Evolutionary conservation across 805 yeast genomes (phyloP).

Genomic region (Yarrowia sp.): DNA sequence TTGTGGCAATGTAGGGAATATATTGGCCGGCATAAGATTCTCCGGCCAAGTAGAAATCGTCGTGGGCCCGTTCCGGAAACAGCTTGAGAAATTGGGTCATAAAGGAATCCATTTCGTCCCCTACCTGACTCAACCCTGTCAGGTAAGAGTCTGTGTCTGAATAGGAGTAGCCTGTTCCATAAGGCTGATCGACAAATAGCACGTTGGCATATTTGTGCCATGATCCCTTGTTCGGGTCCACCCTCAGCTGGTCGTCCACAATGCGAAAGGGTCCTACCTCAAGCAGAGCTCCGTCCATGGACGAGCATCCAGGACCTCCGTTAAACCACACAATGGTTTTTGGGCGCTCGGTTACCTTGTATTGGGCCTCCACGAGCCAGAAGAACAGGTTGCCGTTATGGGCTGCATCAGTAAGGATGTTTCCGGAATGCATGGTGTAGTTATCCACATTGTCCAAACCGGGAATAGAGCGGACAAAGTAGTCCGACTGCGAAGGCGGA

Average conservation of each 20-base stretch:
- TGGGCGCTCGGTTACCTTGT: slow-evolving; percentile 53
- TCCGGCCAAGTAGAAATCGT: slow-evolving; percentile 83
- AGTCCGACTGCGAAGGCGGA: slow-evolving; percentile 30
- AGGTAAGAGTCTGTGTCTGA: slow-evolving; percentile 57
- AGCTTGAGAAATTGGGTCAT: slow-evolving; percentile 67
- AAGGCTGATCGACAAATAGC: slow-evolving; percentile 91
- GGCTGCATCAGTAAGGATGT: slow-evolving; percentile 60
- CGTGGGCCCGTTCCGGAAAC: slow-evolving; percentile 73
- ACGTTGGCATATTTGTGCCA: slow-evolving; percentile 85
- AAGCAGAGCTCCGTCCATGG: slow-evolving; percentile 95
- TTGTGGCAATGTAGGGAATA: slow-evolving; percentile 83
- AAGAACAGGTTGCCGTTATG: slow-evolving; percentile 71
- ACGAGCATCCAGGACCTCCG: slow-evolving; percentile 99
- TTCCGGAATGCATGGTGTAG: slow-evolving; percentile 56
- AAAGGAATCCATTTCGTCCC: slow-evolving; percentile 68
- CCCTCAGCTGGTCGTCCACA: slow-evolving; percentile 51
- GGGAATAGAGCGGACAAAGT: slow-evolving; percentile 14
- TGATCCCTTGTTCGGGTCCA: slow-evolving; percentile 69
- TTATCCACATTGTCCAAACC: slow-evolving; percentile 33
- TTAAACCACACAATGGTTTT: slow-evolving; percentile 78
- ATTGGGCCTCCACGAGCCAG: slow-evolving; percentile 65
- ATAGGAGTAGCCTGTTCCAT: slow-evolving; percentile 88
- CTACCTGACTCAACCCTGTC: slow-evolving; percentile 56
- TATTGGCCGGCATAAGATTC: slow-evolving; percentile 98
- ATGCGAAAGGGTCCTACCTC: slow-evolving; percentile 90